phyloP scores from a whole-genome alignment of 2,329 filamentous ascomycete genomes.

The Phialophora verrucosa region DNA sequence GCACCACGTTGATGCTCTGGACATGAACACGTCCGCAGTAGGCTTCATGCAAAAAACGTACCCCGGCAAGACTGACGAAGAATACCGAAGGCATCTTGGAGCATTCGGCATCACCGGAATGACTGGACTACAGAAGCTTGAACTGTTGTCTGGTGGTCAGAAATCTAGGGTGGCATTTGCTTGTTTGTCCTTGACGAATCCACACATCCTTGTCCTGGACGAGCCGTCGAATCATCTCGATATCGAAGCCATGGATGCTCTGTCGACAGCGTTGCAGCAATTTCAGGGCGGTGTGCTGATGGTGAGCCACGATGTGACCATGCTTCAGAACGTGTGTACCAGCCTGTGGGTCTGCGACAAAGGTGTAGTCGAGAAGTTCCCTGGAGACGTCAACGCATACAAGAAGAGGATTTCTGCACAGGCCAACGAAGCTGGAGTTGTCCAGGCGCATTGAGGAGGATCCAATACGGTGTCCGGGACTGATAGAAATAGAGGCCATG shows the following conservation, averaged over 20 bases:
- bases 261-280: slow-evolving; percentile 78
- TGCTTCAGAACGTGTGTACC: slow-evolving; percentile 94
- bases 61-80: slow-evolving; percentile 89
- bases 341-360: slow-evolving; percentile 96
- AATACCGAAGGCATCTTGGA: slow-evolving; percentile 92
- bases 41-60: slow-evolving; percentile 95
- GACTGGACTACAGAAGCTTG: slow-evolving; percentile 96
- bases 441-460: slow-evolving; percentile 54
- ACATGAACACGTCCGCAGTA: slow-evolving; percentile 86
- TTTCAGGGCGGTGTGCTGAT: slow-evolving; percentile 97
- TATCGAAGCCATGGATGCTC: slow-evolving; percentile 98
- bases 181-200: slow-evolving; percentile 90
- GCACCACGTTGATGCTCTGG: slow-evolving; percentile 95
- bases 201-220: slow-evolving; percentile 96
- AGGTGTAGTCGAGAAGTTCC: slow-evolving; percentile 94
- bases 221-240: slow-evolving; percentile 98
- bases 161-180: slow-evolving; percentile 98
- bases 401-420: slow-evolving; percentile 95
- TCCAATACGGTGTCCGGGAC: neutral
- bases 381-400: slow-evolving; percentile 92
- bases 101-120: slow-evolving; percentile 87
- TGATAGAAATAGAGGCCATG: neutral
- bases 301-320: slow-evolving; percentile 99
- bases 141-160: slow-evolving; percentile 89
- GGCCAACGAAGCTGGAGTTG: slow-evolving; percentile 86